These are phyloP conservation scores for Neostapfia colusana DNA, from an alignment of 176 grass and related monocot genomes.

Conservation along the genomic window DNA sequence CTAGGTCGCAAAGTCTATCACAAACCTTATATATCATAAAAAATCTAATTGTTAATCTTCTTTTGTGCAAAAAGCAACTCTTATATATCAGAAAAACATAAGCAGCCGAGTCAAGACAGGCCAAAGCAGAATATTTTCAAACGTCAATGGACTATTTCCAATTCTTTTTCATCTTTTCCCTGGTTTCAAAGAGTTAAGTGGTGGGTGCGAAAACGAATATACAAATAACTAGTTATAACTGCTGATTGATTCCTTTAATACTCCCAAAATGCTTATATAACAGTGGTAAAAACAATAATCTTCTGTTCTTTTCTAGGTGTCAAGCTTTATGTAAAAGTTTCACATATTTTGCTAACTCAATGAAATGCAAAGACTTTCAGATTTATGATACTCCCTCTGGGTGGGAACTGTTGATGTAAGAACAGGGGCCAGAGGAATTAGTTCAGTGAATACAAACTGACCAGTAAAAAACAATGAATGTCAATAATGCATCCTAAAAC, in stretches of 20 bases:
- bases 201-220: background rate
- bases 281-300: too few species aligned
- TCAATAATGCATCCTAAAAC: background rate
- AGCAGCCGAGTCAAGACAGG: background rate
- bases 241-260: background rate
- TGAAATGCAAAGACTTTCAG: constrained; percentile 6
- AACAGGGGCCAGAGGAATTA: too few species aligned
- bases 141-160: background rate
- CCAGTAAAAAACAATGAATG: background rate
- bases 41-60: background rate
- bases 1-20: too few species aligned
- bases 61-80: background rate
- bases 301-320: background rate
- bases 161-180: background rate
- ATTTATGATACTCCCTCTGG: background rate
- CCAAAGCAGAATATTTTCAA: background rate
- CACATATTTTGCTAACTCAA: background rate
- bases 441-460: too few species aligned
- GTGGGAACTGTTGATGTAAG: background rate
- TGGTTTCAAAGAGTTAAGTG: constrained; percentile 5
- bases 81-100: too few species aligned
- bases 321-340: constrained; percentile 19
- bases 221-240: background rate
- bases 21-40: too few species aligned
- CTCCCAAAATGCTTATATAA: background rate